Evolutionary conservation across 176 grass and related monocot species (phyloP).

Genomic region (Raddia distichophylla): DNA sequence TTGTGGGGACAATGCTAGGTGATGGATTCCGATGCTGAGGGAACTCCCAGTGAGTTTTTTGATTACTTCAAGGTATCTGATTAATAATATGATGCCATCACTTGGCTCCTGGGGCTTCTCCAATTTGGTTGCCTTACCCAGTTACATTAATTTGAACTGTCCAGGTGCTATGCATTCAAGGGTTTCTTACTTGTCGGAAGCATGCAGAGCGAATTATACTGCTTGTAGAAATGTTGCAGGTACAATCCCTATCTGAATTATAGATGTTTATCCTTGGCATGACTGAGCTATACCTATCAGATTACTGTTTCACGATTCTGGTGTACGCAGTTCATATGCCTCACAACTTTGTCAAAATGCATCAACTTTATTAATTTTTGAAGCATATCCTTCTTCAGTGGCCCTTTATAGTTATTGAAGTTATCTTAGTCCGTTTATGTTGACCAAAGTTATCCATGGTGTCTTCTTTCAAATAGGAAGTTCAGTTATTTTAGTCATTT

Average conservation of each 20-base stretch:
- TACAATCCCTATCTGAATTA: conserved; percentile 31
- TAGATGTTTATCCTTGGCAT: conserved; percentile 18
- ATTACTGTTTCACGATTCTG: neutral
- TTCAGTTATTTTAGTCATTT: neutral
- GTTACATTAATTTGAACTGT: conserved; percentile 18
- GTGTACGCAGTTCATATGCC: neutral
- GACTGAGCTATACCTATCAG: neutral
- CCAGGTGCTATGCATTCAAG: conserved; percentile 98
- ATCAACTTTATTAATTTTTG: neutral
- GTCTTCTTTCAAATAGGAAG: conserved; percentile 9
- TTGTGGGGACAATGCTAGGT: conserved; percentile 65
- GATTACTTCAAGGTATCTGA: conserved; percentile 95
- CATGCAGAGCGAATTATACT: conserved; percentile 98
- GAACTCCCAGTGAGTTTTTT: conserved; percentile 95
- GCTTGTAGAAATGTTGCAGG: conserved; percentile 99
- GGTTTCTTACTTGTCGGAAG: conserved; percentile 97
- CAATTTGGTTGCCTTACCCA: conserved; percentile 29
- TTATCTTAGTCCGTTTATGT: neutral
- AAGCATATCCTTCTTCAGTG: neutral
- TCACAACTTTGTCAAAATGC: neutral
- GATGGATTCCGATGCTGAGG: conserved; percentile 99
- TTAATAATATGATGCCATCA: conserved; percentile 16
- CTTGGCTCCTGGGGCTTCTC: conserved; percentile 16
- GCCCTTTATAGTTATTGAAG: neutral
- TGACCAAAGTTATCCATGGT: conserved; percentile 9